phyloP scores from a whole-genome alignment of 208 protist genomes.

The Crithidia expoeki region DNA sequence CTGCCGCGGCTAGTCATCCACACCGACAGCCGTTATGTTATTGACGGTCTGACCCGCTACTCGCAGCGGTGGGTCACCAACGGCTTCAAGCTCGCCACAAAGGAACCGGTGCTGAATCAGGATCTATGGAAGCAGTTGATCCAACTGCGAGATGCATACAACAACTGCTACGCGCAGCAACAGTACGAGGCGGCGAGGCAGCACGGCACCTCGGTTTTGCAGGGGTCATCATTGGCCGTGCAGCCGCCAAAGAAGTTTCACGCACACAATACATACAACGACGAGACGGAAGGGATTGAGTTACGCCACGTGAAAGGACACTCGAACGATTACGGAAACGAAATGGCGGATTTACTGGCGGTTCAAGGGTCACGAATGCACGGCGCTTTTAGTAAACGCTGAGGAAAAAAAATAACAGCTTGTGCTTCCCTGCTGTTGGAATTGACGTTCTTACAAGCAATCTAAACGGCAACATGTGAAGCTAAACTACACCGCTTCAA shows the following conservation, averaged over 20 bases:
- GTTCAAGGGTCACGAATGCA: slow-evolving; percentile 43
- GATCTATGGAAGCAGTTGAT: slow-evolving; percentile 72
- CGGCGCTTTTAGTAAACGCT: not conserved
- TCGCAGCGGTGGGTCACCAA: slow-evolving; percentile 56
- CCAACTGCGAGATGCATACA: slow-evolving; percentile 45
- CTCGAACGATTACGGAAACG: slow-evolving; percentile 71
- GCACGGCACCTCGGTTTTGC: slow-evolving; percentile 1
- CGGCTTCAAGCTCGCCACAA: slow-evolving; percentile 55
- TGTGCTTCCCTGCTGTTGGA: no score
- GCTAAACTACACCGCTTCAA: no score
- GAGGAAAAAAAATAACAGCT: no score
- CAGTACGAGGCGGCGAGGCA: slow-evolving; percentile 5
- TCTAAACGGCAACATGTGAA: no score
- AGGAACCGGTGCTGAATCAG: slow-evolving; percentile 57
- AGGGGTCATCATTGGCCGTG: not conserved
- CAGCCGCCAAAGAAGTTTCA: slow-evolving; percentile 2
- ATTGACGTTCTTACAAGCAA: no score
- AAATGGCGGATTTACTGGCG: slow-evolving; percentile 63
- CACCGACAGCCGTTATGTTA: slow-evolving; percentile 82
- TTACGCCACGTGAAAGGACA: slow-evolving; percentile 78
- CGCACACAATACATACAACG: slow-evolving; percentile 36
- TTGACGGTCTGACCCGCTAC: slow-evolving; percentile 67
- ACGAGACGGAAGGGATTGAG: slow-evolving; percentile 42
- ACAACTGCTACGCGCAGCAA: slow-evolving; percentile 48
- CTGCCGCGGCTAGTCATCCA: slow-evolving; percentile 60